Conservation (phyloP, 257 asterid species). For the Nicotiana obtusifolia region DNA sequence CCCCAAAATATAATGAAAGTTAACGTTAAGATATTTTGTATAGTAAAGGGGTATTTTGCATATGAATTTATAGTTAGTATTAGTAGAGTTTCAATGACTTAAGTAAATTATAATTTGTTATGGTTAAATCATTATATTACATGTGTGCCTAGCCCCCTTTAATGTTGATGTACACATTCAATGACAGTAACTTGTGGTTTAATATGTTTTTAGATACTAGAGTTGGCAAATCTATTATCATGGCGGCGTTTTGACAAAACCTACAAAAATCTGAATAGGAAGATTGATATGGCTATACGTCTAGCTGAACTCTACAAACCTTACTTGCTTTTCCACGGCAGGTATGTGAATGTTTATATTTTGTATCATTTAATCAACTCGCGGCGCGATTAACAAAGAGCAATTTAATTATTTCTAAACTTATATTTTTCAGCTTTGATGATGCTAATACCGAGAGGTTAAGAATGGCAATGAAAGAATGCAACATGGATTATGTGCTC, state of each 20-base stretch:
- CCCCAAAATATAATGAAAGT: no score
- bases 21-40: no score
- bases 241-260: slow-evolving; percentile 30
- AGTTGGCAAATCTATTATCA: slow-evolving; percentile 27
- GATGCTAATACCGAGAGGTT: slow-evolving; percentile 50
- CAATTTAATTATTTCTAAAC: neutral
- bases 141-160: neutral
- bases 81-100: neutral
- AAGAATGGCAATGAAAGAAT: slow-evolving; percentile 22
- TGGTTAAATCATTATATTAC: neutral
- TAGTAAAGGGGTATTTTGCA: no score
- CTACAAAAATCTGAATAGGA: slow-evolving; percentile 22
- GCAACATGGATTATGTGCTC: slow-evolving; percentile 23
- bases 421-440: slow-evolving; percentile 32
- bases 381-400: no score
- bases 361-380: neutral
- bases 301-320: slow-evolving; percentile 45
- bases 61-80: neutral
- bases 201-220: slow-evolving; percentile 20
- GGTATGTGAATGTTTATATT: slow-evolving; percentile 27
- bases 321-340: slow-evolving; percentile 45
- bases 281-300: slow-evolving; percentile 25
- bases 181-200: neutral
- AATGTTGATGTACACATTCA: no score
- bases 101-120: neutral